These are phyloP conservation scores for Zopfochytrium polystomum DNA, from an alignment of 371 early-diverging fungal species.

Conservation along the genomic window DNA sequence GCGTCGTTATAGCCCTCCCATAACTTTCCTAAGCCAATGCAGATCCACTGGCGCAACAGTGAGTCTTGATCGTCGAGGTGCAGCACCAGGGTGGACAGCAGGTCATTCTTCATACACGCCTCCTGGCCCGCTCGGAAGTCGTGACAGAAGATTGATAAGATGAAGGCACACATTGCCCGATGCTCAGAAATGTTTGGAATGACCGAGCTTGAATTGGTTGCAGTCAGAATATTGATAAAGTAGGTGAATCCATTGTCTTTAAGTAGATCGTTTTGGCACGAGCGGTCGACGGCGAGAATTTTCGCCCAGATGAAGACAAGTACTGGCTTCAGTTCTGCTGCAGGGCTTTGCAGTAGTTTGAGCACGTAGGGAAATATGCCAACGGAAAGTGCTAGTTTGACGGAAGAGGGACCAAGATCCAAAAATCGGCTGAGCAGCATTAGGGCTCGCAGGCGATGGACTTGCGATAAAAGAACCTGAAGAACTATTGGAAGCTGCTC, in stretches of 20 bases:
- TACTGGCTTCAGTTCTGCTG: slow-evolving; percentile 87
- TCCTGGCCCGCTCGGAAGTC: slow-evolving; percentile 77
- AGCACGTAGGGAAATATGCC: slow-evolving; percentile 96
- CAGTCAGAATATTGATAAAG: slow-evolving; percentile 80
- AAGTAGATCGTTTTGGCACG: slow-evolving; percentile 84
- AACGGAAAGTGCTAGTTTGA: slow-evolving; percentile 86
- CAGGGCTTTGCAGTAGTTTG: slow-evolving; percentile 91
- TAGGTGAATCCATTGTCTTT: slow-evolving; percentile 91
- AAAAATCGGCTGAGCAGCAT: slow-evolving; percentile 86
- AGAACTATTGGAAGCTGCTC: slow-evolving; percentile 94
- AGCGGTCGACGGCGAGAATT: slow-evolving; percentile 86
- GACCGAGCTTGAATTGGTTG: slow-evolving; percentile 59
- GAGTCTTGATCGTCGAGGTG: slow-evolving; percentile 76
- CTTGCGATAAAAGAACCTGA: slow-evolving; percentile 92
- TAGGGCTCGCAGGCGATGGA: slow-evolving; percentile 88
- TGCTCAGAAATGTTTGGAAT: slow-evolving; percentile 77
- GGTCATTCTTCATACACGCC: slow-evolving; percentile 71
- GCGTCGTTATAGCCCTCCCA: slow-evolving; percentile 80
- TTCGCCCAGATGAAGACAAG: slow-evolving; percentile 96
- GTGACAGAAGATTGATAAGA: slow-evolving; percentile 85
- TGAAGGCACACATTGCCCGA: slow-evolving; percentile 87
- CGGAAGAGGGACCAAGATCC: slow-evolving; percentile 93
- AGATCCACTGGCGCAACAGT: slow-evolving; percentile 87
- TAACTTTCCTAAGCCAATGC: slow-evolving; percentile 80
- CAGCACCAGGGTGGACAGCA: slow-evolving; percentile 64